Evolutionary conservation across 169 alveolate species (phyloP).

Genomic region (Plasmodium sp.): DNA sequence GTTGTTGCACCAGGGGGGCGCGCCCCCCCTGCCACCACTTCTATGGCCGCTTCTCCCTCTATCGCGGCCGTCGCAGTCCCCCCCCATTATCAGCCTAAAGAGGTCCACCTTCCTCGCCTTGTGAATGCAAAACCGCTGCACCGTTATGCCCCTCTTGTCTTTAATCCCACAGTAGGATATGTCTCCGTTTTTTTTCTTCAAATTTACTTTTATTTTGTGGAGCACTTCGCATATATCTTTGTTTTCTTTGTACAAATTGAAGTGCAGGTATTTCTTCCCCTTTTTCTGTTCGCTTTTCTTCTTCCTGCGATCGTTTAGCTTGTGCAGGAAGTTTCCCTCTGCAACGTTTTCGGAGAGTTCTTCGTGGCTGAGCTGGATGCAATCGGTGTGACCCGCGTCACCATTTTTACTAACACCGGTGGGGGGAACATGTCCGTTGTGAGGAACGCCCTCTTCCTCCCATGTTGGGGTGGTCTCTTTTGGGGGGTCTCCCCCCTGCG

Average conservation of each 20-base stretch:
- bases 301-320: not conserved
- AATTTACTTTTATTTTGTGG: constrained; percentile 87
- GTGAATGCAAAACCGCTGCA: constrained; percentile 85
- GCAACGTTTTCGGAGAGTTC: not conserved
- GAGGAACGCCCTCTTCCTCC: not conserved
- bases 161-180: constrained; percentile 93
- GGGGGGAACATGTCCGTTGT: not conserved
- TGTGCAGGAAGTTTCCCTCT: constrained; percentile 7
- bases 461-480: not conserved
- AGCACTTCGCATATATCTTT: constrained; percentile 93
- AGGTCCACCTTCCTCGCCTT: constrained; percentile 80
- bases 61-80: not conserved
- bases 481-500: not conserved
- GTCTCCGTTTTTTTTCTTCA: constrained; percentile 87
- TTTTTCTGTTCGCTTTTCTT: constrained; percentile 23
- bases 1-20: constrained; percentile 80
- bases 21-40: not conserved
- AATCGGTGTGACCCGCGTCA: not conserved
- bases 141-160: constrained; percentile 95
- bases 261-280: constrained; percentile 79
- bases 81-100: constrained; percentile 78
- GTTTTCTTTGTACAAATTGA: constrained; percentile 89
- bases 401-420: not conserved
- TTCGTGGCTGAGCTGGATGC: not conserved
- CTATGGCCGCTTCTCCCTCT: constrained; percentile 17